Evolutionary conservation across 208 protist genomes (phyloP).

Genomic region (Kentomonas sorsogonicus): DNA sequence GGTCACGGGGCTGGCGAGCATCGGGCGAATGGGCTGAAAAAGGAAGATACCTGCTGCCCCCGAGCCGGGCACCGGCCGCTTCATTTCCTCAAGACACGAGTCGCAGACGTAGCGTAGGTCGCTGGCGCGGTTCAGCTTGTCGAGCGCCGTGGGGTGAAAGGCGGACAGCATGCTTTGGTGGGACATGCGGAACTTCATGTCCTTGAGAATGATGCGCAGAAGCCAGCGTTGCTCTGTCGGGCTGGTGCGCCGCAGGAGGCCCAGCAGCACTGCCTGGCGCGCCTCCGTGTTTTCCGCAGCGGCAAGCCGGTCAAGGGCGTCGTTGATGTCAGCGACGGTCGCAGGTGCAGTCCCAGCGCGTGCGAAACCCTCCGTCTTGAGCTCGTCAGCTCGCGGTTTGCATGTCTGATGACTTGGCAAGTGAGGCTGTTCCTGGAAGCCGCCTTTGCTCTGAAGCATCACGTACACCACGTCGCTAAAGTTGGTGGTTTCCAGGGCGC

Average conservation of each 20-base stretch:
- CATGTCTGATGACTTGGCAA: no score
- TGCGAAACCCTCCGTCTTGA: no score
- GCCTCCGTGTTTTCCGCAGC: constrained; percentile 3
- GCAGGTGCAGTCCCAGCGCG: no score
- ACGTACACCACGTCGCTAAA: constrained; percentile 50
- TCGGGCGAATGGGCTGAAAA: constrained; percentile 46
- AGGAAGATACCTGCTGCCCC: constrained; percentile 24
- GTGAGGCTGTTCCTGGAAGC: constrained; percentile 7
- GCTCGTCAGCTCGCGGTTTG: no score
- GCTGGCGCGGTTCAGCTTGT: constrained; percentile 36
- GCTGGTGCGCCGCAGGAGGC: constrained; percentile 24
- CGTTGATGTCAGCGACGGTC: constrained; percentile 35
- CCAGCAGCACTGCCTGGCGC: constrained; percentile 21
- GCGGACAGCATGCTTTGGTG: constrained; percentile 34
- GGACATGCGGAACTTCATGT: constrained; percentile 36
- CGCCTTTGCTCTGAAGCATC: constrained; percentile 29
- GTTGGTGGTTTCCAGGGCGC: constrained; percentile 14
- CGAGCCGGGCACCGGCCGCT: constrained; percentile 10
- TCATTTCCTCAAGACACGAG: constrained; percentile 28
- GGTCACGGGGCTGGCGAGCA: constrained; percentile 38
- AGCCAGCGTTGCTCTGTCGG: constrained; percentile 65
- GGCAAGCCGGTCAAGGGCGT: constrained; percentile 22
- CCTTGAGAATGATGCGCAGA: constrained; percentile 59
- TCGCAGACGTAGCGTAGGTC: constrained; percentile 45
- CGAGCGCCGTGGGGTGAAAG: constrained; percentile 49